Evolutionary conservation across 225 moss, liverwort and hornwort species (phyloP), one percentile per base, ranked within the genome.

Genomic region (Polytrichum commune): DNA sequence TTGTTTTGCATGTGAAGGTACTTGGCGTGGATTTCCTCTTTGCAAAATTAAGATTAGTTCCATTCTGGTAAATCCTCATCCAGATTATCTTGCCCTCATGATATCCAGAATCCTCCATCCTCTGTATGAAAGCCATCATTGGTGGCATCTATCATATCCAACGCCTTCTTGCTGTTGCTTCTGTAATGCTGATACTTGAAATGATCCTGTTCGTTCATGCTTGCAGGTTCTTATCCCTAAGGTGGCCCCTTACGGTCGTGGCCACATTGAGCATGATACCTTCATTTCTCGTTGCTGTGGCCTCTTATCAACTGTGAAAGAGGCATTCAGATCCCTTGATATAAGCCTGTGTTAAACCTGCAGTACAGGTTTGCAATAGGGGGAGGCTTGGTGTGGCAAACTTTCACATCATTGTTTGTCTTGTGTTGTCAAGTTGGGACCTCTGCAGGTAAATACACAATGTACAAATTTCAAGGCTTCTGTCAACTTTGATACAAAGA

Each of bases 211-310:
- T 67, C n/a, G 19, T 33, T 64, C 22, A 1, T 68, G 67, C 73
- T 66, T 46, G 26, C 92, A 96, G 96, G 96, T 96, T 78, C 73
- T 78, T 96, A 85, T 83, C 92, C 54, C 57, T 96, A 68, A 84
- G 96, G 75, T 80, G 88, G 77, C 84, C 93, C 8, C 80, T 96
- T 54, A 93, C 93, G 8, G 74, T 86, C 24, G 86, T 93, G 70
- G 96, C 96, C 25, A 76, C 86, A 69, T 68, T 85, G 71, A 92
- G 92, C 86, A 75, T 96, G 90, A 60, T 87, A 63, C 89, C 93
- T 62, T 89, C 93, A 33, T 80, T 96, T 69, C 70, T 93, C 29
- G 85, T 92, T 24, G 82, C 86, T 76, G 84, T 83, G 38, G 76
- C 78, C 13, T 46, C 46, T 10, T 46, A 46, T 46, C 46, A 46